A percentile compares a stretch with the other conserved stretches of the same genome.
These are phyloP conservation scores for Comarum palustre DNA, from an alignment of 306 rosid species.

Conservation along the genomic window DNA sequence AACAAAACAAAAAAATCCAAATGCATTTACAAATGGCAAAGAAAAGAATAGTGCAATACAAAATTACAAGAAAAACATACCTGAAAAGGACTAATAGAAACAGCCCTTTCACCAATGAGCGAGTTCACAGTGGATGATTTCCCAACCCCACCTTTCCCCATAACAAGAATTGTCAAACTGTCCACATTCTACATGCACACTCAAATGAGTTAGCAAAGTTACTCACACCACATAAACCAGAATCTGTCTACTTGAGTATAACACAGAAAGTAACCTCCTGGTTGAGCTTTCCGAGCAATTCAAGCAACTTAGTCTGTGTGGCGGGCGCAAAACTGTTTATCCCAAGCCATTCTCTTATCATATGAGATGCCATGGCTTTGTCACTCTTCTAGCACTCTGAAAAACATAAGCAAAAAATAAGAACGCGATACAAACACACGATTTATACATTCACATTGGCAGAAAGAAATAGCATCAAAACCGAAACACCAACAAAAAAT, in stretches of 20 bases:
- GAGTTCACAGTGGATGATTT: conserved; percentile 95
- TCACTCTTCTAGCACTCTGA: conserved; percentile 14
- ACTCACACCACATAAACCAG: background rate
- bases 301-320: conserved; percentile 80
- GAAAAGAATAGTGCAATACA: conserved; percentile 3
- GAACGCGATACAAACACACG: background rate
- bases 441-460: background rate
- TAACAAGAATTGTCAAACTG: conserved; percentile 87
- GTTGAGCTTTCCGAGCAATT: conserved; percentile 73
- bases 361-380: conserved; percentile 58
- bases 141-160: conserved; percentile 98
- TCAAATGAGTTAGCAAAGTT: conserved; percentile 8
- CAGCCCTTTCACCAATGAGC: conserved; percentile 80
- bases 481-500: background rate
- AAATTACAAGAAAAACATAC: conserved; percentile 30
- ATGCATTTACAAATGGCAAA: conserved; percentile 11
- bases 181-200: conserved; percentile 61
- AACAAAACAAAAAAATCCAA: conserved; percentile 11
- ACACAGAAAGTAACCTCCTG: conserved; percentile 51
- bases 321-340: conserved; percentile 77
- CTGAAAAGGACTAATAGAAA: conserved; percentile 89
- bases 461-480: background rate
- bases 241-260: background rate
- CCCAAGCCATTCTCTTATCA: conserved; percentile 84
- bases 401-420: background rate